phyloP scores from a whole-genome alignment of 176 grass and related monocot species.

The Cenchrus americanus region DNA sequence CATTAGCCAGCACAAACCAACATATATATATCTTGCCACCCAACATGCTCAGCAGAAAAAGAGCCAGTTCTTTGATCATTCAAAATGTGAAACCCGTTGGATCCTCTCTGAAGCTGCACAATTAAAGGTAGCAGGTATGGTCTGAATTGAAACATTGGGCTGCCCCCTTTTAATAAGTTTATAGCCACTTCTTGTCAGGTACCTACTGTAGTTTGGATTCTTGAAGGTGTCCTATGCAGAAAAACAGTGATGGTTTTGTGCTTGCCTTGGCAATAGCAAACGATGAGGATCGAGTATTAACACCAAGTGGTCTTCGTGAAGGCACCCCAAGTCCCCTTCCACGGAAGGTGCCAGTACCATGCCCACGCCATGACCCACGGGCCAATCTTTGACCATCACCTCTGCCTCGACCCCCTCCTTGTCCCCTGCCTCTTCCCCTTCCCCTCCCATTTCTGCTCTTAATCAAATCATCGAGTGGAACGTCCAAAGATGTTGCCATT shows the following conservation, averaged over 20 bases:
- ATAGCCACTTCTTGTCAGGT: constrained; percentile 48
- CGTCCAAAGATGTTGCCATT: constrained; percentile 68
- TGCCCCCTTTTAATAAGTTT: constrained; percentile 43
- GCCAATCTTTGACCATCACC: constrained; percentile 51
- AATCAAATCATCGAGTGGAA: constrained; percentile 87
- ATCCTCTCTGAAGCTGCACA: constrained; percentile 42
- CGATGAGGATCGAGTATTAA: constrained; percentile 75
- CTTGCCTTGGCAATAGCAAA: constrained; percentile 97
- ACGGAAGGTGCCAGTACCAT: constrained; percentile 67
- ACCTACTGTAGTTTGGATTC: constrained; percentile 62
- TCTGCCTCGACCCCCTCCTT: constrained; percentile 48
- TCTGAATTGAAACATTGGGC: constrained; percentile 33
- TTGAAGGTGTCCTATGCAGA: constrained; percentile 54
- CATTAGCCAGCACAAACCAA: constrained; percentile 45
- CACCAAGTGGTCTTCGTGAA: constrained; percentile 81
- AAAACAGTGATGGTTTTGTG: constrained; percentile 70
- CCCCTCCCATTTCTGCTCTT: constrained; percentile 72
- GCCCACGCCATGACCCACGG: constrained; percentile 67
- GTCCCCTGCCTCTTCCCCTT: constrained; percentile 72
- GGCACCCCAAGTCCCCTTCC: constrained; percentile 65
- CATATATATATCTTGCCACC: constrained; percentile 24
- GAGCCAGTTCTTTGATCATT: constrained; percentile 33
- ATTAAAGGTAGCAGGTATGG: constrained; percentile 36
- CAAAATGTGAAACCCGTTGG: constrained; percentile 37
- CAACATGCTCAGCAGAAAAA: constrained; percentile 35